A percentile compares a stretch with the other conserved stretches of the same genome.
Evolutionary conservation across 441 rosid species (phyloP).

Genomic region (Dalechampia spathulata): DNA sequence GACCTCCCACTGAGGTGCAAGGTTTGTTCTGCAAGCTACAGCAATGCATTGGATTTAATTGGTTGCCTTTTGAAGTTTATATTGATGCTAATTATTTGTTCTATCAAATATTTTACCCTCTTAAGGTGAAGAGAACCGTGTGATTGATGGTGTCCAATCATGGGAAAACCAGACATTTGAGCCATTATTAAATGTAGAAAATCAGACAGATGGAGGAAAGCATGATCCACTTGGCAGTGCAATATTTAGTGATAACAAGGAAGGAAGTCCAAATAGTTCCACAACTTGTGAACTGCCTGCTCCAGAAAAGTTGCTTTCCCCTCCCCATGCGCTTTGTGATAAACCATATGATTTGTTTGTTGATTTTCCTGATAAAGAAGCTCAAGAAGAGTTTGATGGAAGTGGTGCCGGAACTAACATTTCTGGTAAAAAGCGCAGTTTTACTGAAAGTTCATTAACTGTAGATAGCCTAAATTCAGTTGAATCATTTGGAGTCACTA

Average conservation of each 20-base stretch:
- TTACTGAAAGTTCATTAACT: slow-evolving; percentile 67
- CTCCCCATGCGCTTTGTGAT: slow-evolving; percentile 37
- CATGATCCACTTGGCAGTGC: slow-evolving; percentile 28
- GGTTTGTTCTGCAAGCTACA: slow-evolving; percentile 42
- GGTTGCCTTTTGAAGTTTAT: slow-evolving; percentile 14
- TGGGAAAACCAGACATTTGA: slow-evolving; percentile 33
- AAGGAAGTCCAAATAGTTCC: slow-evolving; percentile 26
- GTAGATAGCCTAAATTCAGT: slow-evolving; percentile 60
- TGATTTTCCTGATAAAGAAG: slow-evolving; percentile 64
- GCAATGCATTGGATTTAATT: slow-evolving; percentile 12
- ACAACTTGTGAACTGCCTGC: slow-evolving; percentile 49
- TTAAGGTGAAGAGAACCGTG: slow-evolving; percentile 33
- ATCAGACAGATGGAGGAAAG: slow-evolving; percentile 23
- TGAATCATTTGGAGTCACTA: slow-evolving; percentile 58
- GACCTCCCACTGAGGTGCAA: slow-evolving; percentile 39
- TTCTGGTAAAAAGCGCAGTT: slow-evolving; percentile 69
- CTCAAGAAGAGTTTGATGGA: slow-evolving; percentile 30
- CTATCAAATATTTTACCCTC: background rate
- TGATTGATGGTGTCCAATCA: slow-evolving; percentile 18
- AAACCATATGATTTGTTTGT: slow-evolving; percentile 39
- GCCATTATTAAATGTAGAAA: slow-evolving; percentile 35
- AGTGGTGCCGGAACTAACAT: slow-evolving; percentile 32
- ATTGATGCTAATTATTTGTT: slow-evolving; percentile 2
- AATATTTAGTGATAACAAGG: slow-evolving; percentile 27
- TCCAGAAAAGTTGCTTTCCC: slow-evolving; percentile 76